Evolutionary conservation across 257 asterid species (phyloP), one percentile per base, ranked within the genome.

Genomic region (Haberlea rhodopensis): DNA sequence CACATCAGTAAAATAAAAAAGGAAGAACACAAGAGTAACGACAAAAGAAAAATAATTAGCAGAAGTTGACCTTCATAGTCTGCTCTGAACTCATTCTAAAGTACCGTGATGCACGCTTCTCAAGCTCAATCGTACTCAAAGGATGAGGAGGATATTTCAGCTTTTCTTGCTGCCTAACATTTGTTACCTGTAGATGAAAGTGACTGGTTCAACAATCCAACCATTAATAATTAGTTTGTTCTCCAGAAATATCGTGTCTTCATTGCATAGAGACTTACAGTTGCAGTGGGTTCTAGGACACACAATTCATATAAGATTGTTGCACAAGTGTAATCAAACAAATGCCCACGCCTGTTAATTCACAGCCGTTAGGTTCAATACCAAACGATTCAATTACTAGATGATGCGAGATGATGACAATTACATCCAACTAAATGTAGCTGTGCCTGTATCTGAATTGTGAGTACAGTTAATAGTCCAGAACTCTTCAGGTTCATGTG

Each of bases 51-150:
- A 58, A 74, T 63, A 34, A 34, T 67, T 43, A 63, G 53, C 59
- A 60, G 69, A 69, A 46, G 23, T 72, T 62, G 31, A 89, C 99
- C 96, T 92, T 92, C 99, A 92, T 92, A 52, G 99, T 90, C 66
- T 81, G 88, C 68, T 81, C 99, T 63, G 99, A 85, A 78, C 99
- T 92, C 96, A 92, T 87, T 52, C 84, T 80, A 71, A 89, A 90
- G 84, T 85, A 92, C 40, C 95, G 95, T 46, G 99, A 90, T 76
- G 99, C 97, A 55, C 99, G 97, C 80, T 92, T 92, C 82, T 92
- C 99, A 73, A 92, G 95, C 87, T 92, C 99, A 73, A 92, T 84
- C 53, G 99, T 92, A 75, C 91, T 92, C 75, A 92, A 71, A 45
- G 99, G 99, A 78, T 82, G 76, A 63, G 99, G 99, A 71, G 97